These are phyloP conservation scores for Saccharomyces jurei DNA, from an alignment of 805 yeast genomes.

Conservation along the genomic window DNA sequence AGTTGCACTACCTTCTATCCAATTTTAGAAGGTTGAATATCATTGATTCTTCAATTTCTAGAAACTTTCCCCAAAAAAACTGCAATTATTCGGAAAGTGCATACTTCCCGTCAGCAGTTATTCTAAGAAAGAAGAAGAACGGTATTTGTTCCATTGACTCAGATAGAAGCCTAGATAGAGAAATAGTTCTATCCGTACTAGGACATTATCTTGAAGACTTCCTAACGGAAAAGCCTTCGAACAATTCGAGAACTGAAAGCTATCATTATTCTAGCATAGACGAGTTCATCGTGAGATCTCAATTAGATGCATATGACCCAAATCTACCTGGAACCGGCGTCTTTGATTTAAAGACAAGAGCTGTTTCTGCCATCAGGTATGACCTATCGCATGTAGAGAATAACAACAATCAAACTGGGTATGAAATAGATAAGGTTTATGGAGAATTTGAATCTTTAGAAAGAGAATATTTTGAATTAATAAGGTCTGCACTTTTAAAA, in stretches of 20 bases:
- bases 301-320: conserved; percentile 72
- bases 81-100: conserved; percentile 39
- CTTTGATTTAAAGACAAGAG: conserved; percentile 87
- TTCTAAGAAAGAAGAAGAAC: conserved; percentile 43
- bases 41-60: conserved; percentile 33
- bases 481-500: conserved; percentile 69
- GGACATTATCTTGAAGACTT: conserved; percentile 77
- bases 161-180: conserved; percentile 60
- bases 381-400: conserved; percentile 57
- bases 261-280: conserved; percentile 72
- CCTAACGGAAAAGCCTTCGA: conserved; percentile 28
- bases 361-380: conserved; percentile 76
- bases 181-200: conserved; percentile 58
- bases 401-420: conserved; percentile 50
- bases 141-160: conserved; percentile 56
- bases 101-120: conserved; percentile 45
- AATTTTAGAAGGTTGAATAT: conserved; percentile 49
- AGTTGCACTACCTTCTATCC: conserved; percentile 64
- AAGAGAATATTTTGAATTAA: conserved; percentile 69
- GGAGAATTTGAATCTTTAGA: conserved; percentile 78
- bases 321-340: conserved; percentile 84
- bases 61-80: conserved; percentile 33
- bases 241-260: conserved; percentile 18
- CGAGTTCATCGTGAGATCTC: conserved; percentile 76
- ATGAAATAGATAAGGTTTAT: conserved; percentile 50